phyloP scores from a whole-genome alignment of 2,329 filamentous ascomycete species.

The Biscogniauxia marginata region DNA sequence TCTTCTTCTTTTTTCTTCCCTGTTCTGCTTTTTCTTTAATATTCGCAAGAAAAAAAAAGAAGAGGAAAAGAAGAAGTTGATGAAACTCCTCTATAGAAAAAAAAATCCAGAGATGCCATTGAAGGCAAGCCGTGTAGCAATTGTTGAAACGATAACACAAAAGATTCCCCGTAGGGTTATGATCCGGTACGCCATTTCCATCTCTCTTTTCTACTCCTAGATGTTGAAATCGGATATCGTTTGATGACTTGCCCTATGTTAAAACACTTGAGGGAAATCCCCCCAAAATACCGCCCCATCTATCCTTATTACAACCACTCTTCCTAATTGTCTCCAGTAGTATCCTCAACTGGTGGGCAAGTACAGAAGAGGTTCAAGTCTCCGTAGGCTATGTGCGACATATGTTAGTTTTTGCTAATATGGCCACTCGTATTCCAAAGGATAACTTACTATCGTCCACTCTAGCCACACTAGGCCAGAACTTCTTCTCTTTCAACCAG shows the following conservation, averaged over 20 bases:
- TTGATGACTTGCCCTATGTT: neutral
- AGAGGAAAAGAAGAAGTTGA: no score
- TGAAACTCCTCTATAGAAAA: no score
- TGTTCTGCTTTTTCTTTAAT: no score
- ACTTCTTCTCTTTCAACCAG: conserved; percentile 91
- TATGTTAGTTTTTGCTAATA: neutral
- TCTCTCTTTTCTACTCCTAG: neutral
- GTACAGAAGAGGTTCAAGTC: conserved; percentile 95
- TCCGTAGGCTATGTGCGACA: conserved; percentile 68
- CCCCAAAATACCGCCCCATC: neutral
- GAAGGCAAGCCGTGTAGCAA: no score
- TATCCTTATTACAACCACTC: neutral
- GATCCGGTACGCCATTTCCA: neutral
- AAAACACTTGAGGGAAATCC: neutral
- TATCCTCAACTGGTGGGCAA: conserved; percentile 78
- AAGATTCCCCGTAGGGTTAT: neutral
- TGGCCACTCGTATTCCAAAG: neutral
- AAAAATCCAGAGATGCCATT: no score
- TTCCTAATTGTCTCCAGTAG: conserved; percentile 33
- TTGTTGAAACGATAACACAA: neutral
- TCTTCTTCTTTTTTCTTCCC: no score
- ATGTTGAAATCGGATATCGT: neutral
- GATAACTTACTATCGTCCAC: conserved; percentile 76
- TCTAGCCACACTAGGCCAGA: conserved; percentile 87
- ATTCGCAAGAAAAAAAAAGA: no score